Percentiles rank a stretch among this genome's conserved stretches.
These are phyloP conservation scores for Acaromyces ingoldii DNA, from an alignment of 1,284 basidiomycete species.

Conservation along the genomic window DNA sequence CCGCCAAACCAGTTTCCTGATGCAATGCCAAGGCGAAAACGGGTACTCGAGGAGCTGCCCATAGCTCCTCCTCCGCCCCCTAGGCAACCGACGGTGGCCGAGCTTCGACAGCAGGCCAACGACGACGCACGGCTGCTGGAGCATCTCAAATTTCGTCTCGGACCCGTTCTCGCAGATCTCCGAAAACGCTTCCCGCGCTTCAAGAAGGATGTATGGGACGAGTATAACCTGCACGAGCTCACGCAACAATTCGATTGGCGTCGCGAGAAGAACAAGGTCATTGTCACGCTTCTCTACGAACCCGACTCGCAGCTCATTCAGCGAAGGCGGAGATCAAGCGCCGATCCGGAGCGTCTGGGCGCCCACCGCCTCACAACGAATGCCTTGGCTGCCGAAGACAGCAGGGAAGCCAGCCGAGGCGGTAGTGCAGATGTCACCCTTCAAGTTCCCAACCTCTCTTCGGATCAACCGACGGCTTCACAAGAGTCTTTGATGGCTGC, in stretches of 20 bases:
- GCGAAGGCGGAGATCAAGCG: conserved; percentile 5
- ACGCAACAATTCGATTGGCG: conserved; percentile 46
- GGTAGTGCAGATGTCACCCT: not conserved
- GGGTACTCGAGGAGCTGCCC: conserved; percentile 78
- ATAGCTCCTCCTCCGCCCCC: conserved; percentile 86
- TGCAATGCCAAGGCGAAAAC: conserved; percentile 74
- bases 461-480: too few relatives aligned
- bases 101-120: conserved; percentile 76
- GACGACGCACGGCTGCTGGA: conserved; percentile 74
- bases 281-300: conserved; percentile 67
- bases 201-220: conserved; percentile 66
- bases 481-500: too few relatives aligned
- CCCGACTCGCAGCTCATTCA: conserved; percentile 54
- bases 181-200: conserved; percentile 91
- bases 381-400: not conserved
- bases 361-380: conserved; percentile 10
- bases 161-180: conserved; percentile 79
- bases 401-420: not conserved
- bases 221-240: conserved; percentile 51
- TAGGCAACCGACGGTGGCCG: conserved; percentile 71
- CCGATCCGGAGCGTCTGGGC: conserved; percentile 3
- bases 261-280: conserved; percentile 38
- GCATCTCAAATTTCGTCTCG: conserved; percentile 77
- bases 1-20: conserved; percentile 88
- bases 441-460: too few relatives aligned